Base-by-base conservation (phyloP, 768 basidiomycete genomes). In the Hericium erinaceus region DNA sequence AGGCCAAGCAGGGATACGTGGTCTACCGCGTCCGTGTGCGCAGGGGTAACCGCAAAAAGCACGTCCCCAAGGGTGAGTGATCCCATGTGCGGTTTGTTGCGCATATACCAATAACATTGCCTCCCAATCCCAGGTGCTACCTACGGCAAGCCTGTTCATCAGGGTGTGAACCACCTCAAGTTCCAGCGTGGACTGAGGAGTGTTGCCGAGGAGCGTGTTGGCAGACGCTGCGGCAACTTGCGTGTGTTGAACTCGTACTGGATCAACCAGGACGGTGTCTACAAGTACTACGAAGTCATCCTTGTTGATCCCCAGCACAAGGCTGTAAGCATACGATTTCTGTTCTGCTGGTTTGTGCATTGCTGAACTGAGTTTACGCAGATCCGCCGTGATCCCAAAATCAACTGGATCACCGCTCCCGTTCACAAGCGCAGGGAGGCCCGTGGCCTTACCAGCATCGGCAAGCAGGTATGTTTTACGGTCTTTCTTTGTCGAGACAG, bases 141-240 rank as follows among this genome's bases (percentile, higher is more conserved):
- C 69, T 98, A 84, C 74, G 97, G 97, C 74, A 99, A 99, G 76
- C 97, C 97, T 75, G 95, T 97, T 63, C 90, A 89, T 72, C 97
- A 98, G 80, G 97, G 95, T 85, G 91, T 98, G 68, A 98, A 95
- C 80, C 95, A 99, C 72, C 83, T 99, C 77, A 99, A 99, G 76
- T 92, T 82, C 81, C 95, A 98, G 77, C 87, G 95, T 61, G 83
- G 93, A 61, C 78, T 98, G 69, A 85, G 89, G 73, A 88, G 89
- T 67, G 89, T 87, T 58, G 97, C 97, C 52, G 97, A 99, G 78
- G 97, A 98, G 80, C 90, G 97, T 70, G 95, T 98, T 64, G 97
- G 95, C 61, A 85, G 83, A 69, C 83, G 95, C 65, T 99, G 97
- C 70, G 94, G 93, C 55, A 98, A 98, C 74, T 74, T 99, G 69